A percentile compares a stretch with the other conserved stretches of the same genome.
Evolutionary conservation across 73 alveolate genomes (phyloP).

Genomic region (Effrenium voratum): DNA sequence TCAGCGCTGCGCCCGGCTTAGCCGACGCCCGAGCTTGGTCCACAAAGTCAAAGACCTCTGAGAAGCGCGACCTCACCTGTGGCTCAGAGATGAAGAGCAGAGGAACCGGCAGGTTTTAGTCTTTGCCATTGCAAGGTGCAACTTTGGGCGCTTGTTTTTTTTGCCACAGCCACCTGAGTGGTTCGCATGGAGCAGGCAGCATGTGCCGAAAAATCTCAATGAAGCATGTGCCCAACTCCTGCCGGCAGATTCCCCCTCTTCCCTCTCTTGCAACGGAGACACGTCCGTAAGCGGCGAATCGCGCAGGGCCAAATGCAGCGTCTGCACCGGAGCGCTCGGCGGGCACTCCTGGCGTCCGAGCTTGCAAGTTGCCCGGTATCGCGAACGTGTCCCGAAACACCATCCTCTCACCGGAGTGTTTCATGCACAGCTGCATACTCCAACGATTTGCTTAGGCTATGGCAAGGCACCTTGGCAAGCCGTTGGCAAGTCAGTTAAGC

Average conservation of each 20-base stretch:
- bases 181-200: not conserved
- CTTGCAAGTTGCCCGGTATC: not conserved
- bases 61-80: conserved; percentile 34
- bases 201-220: not conserved
- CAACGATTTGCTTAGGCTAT: no score
- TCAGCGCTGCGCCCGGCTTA: conserved; percentile 30
- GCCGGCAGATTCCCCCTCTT: not conserved
- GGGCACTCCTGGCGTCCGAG: conserved; percentile 60
- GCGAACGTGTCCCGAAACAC: not conserved
- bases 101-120: not conserved
- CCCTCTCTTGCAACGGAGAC: not conserved
- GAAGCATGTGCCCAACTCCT: not conserved
- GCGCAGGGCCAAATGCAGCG: conserved; percentile 46
- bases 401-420: not conserved
- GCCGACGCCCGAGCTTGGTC: not conserved
- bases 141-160: no score
- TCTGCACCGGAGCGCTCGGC: conserved; percentile 13
- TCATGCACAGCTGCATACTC: not conserved
- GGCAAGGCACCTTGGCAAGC: no score
- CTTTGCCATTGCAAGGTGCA: not conserved
- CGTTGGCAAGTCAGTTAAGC: not conserved
- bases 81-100: not conserved
- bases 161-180: not conserved
- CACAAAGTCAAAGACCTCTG: conserved; percentile 41
- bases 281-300: conserved; percentile 77